Conservation (phyloP, 345 rosid species). For the Schrenkiella parvula region DNA sequence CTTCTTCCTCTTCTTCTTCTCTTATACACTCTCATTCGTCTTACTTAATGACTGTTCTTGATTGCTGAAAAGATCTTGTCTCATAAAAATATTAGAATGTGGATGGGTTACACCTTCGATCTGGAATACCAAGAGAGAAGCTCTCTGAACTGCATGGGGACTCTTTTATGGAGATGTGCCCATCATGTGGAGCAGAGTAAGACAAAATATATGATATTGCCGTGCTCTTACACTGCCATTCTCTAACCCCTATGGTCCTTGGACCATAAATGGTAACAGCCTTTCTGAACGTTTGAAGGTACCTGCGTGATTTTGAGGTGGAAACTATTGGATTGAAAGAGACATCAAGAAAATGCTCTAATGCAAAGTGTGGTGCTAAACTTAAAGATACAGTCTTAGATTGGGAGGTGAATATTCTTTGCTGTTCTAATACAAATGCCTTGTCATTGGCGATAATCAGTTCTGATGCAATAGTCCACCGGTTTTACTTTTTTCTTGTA, state of each 20-base stretch:
- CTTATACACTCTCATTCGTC: neutral
- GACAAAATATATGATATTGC: constrained; percentile 23
- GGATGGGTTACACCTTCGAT: constrained; percentile 96
- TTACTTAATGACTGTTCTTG: neutral
- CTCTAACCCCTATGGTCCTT: neutral
- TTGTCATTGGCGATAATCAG: neutral
- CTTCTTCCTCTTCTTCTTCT: neutral
- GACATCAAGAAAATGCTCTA: constrained; percentile 77
- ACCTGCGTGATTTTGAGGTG: constrained; percentile 90
- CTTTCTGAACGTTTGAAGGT: constrained; percentile 47
- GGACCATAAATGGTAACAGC: neutral
- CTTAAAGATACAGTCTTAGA: constrained; percentile 95
- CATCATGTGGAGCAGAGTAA: constrained; percentile 84
- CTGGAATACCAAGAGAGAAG: constrained; percentile 97
- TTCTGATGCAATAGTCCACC: neutral
- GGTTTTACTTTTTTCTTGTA: neutral
- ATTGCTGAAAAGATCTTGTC: constrained; percentile 2
- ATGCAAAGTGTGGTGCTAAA: constrained; percentile 66
- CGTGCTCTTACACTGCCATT: neutral
- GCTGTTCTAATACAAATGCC: neutral
- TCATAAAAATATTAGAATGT: constrained; percentile 53
- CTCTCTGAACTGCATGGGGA: constrained; percentile 93
- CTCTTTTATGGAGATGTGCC: constrained; percentile 90
- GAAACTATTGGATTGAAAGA: constrained; percentile 94
- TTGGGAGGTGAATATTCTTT: constrained; percentile 70